Evolutionary conservation across 495 filamentous ascomycete genomes (phyloP), one percentile per base, ranked within the genome.

Genomic region (Trichocladium uniseriatum): DNA sequence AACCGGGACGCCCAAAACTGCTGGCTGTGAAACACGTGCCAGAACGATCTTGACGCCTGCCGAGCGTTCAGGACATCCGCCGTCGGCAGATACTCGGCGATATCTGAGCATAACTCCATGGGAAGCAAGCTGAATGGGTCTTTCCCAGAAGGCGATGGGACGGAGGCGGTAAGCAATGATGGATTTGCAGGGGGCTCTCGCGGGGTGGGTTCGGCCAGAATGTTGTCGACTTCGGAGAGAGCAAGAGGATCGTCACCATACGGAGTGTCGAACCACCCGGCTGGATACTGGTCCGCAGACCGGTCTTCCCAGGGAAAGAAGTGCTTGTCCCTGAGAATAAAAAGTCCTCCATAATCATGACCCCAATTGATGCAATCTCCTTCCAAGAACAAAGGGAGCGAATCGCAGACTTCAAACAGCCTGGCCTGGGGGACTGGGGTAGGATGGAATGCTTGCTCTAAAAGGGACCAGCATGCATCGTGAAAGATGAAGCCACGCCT

Each of bases 1-100:
- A 44, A 44, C 0, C 42, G 28, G n/a, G 42, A 44, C 10, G 42
- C 42, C 29, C 42, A 44, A 11, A 44, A 44, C 10, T 44, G 42
- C 19, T 35, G 42, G 29, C 42, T 43, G 16, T 43, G n/a, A 6
- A 20, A 43, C 1, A 43, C 7, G n/a, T 6, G 1, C 27, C 41
- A 43, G 9, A 43, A 43, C 9, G 41, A 32, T n/a, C 28, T 6
- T 16, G 41, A 43, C 9, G 41, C 27, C 1, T 6, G 16, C 11
- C 41, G 41, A 10, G n/a, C n/a, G n/a, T n/a, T n/a, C n/a, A n/a
- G n/a, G n/a, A n/a, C n/a, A n/a, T n/a, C n/a, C n/a, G n/a, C n/a
- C n/a, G n/a, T n/a, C n/a, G n/a, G n/a, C n/a, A n/a, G n/a, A n/a
- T n/a, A n/a, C n/a, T n/a, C n/a, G n/a, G n/a, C n/a, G n/a, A n/a